Evolutionary conservation across 1,139 yeast species (phyloP).

Genomic region (Citeromyces siamensis): DNA sequence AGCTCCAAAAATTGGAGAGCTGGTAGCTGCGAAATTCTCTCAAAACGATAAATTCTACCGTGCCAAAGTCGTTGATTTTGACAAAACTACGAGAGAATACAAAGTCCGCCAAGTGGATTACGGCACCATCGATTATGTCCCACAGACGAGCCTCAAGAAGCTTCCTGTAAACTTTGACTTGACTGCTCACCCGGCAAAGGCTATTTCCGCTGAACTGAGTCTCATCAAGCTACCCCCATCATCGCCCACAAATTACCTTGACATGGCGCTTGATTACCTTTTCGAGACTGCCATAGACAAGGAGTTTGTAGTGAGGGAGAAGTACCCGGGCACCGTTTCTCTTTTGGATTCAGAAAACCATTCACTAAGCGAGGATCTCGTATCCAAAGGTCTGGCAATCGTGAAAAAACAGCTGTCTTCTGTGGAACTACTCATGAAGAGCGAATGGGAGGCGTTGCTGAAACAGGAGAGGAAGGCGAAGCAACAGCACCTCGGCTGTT

Average conservation of each 20-base stretch:
- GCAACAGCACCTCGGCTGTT: conserved; percentile 48
- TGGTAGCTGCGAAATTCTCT: conserved; percentile 44
- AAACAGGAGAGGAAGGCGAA: conserved; percentile 36
- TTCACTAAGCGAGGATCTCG: conserved; percentile 45
- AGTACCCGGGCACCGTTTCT: conserved; percentile 34
- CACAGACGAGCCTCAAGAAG: conserved; percentile 32
- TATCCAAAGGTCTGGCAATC: conserved; percentile 54
- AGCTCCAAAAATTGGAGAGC: conserved; percentile 42
- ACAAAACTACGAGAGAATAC: conserved; percentile 31
- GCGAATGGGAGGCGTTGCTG: conserved; percentile 27
- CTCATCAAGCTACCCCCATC: conserved; percentile 49
- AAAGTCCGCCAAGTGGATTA: conserved; percentile 54
- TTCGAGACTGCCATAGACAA: conserved; percentile 42
- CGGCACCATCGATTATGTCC: conserved; percentile 43
- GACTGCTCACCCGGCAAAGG: conserved; percentile 36
- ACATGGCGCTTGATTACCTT: conserved; percentile 45
- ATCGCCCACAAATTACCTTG: conserved; percentile 42
- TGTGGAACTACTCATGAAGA: conserved; percentile 24
- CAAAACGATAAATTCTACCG: conserved; percentile 49
- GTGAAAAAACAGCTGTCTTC: conserved; percentile 30
- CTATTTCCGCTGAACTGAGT: conserved; percentile 43
- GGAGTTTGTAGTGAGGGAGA: conserved; percentile 45
- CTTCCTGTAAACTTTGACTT: conserved; percentile 41
- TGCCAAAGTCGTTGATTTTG: conserved; percentile 40
- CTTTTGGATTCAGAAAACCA: conserved; percentile 54